phyloP scores from a whole-genome alignment of 805 yeast species.

The Komagataella kurtzmanii region DNA sequence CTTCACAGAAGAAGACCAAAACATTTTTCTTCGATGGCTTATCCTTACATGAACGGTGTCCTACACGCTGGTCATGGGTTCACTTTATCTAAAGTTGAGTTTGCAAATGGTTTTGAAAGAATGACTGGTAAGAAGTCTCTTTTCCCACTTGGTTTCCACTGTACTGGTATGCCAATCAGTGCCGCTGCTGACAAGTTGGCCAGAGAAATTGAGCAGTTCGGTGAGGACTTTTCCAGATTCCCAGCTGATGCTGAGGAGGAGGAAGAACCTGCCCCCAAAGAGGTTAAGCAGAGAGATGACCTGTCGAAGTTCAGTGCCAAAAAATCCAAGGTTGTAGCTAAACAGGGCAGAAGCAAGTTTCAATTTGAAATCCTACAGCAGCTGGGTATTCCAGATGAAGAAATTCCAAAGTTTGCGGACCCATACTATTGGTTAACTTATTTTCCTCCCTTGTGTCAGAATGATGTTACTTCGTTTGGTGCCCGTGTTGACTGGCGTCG shows the following conservation, averaged over 20 bases:
- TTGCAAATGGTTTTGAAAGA: constrained; percentile 85
- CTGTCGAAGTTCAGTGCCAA: constrained; percentile 85
- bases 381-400: constrained; percentile 75
- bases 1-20: constrained; percentile 74
- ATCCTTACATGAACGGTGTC: constrained; percentile 98
- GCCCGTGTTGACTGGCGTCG: constrained; percentile 98
- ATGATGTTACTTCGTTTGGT: constrained; percentile 72
- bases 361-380: constrained; percentile 96
- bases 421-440: constrained; percentile 81
- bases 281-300: constrained; percentile 40
- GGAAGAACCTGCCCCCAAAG: constrained; percentile 13
- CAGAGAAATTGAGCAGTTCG: constrained; percentile 88
- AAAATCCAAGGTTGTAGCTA: constrained; percentile 88
- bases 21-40: constrained; percentile 88
- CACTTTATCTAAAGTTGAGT: constrained; percentile 89
- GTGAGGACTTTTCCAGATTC: constrained; percentile 58
- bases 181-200: constrained; percentile 92
- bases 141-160: constrained; percentile 96
- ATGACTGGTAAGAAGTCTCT: constrained; percentile 87
- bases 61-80: constrained; percentile 96
- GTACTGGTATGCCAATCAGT: constrained; percentile 98
- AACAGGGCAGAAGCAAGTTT: constrained; percentile 86
- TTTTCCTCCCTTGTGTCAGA: constrained; percentile 84
- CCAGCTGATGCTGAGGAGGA: constrained; percentile 51
- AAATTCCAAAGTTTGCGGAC: constrained; percentile 80